Percentiles rank a stretch among this genome's conserved stretches.
These are phyloP conservation scores for Talaromyces sp. DNA, from an alignment of 2,329 filamentous ascomycete genomes.

Conservation along the genomic window DNA sequence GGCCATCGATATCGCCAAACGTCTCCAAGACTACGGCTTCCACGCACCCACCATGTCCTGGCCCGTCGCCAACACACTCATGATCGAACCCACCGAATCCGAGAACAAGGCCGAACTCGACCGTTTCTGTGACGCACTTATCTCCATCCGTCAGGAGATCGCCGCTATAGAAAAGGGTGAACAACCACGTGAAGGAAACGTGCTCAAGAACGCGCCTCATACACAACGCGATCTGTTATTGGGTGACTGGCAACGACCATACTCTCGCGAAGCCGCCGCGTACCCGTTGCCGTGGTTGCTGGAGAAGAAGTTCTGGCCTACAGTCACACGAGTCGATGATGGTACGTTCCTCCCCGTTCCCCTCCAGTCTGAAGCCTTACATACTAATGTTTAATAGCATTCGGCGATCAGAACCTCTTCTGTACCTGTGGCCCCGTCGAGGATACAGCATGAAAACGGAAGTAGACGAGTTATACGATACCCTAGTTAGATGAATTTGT, in stretches of 20 bases:
- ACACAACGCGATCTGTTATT: conserved; percentile 74
- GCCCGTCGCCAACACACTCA: conserved; percentile 91
- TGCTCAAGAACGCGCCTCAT: conserved; percentile 87
- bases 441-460: conserved; percentile 37
- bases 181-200: conserved; percentile 71
- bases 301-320: conserved; percentile 98
- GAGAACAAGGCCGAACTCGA: conserved; percentile 91
- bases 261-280: conserved; percentile 76
- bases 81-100: conserved; percentile 96
- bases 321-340: conserved; percentile 81
- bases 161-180: conserved; percentile 75
- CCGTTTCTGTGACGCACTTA: conserved; percentile 85
- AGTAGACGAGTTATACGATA: conserved; percentile 26
- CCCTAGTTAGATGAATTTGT: conserved; percentile 22
- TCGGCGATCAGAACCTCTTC: conserved; percentile 88
- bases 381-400: conserved; percentile 54
- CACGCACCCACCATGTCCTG: conserved; percentile 96
- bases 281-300: conserved; percentile 78
- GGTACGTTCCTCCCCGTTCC: conserved; percentile 55
- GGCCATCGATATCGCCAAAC: conserved; percentile 93
- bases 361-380: not conserved
- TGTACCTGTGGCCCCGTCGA: conserved; percentile 89
- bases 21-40: conserved; percentile 95
- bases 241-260: conserved; percentile 77
- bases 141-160: conserved; percentile 83